Base-by-base conservation (phyloP, 495 filamentous ascomycete species). In the Apodospora peruviana region DNA sequence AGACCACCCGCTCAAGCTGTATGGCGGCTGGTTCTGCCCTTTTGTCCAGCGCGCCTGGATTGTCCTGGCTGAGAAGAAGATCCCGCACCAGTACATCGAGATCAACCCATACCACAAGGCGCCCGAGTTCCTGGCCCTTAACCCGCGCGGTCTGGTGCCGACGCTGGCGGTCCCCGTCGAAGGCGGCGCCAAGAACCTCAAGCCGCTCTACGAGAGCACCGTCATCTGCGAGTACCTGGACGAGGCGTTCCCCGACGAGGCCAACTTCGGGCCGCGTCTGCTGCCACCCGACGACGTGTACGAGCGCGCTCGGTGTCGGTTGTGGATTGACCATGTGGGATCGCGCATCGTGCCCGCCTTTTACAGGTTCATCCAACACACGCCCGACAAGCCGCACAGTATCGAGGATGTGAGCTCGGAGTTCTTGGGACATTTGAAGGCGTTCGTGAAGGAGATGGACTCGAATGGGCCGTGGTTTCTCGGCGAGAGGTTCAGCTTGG, bases 51-150 rank as follows among this genome's bases (percentile, higher is more conserved):
- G 83, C 11, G 72, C 76, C 18, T 88, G 82, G 80, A 76, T 83
- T 48, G 77, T 80, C 11, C 70, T 88, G 29, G 78, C 77, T 56
- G 84, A 88, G 65, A 87, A 88, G 57, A 48, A 70, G n/a, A 82
- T 86, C 43, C 79, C 81, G 35, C 81, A 88, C 59, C 76, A 87
- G 58, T 88, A 86, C 62, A 74, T 87, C 55, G 83, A 90, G 57
- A 73, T 83, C 55, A 85, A 86, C 59, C 85, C 85, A 4, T 87
- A 87, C 75, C 64, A 79, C 60, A 88, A 88, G 56, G 76, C 75
- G 0, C 62, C 74, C 24, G 76, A 74, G 8, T 81, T 87, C 14
- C 75, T 87, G 14, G 65, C 69, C 5, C 74, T 88, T 35, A 88
- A 88, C 53, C 85, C 83, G 1, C 77, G 82, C 11, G 82, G 84